Evolutionary conservation across 2,329 filamentous ascomycete genomes (phyloP).

Genomic region (Teratosphaeria pseudoeucalypti): DNA sequence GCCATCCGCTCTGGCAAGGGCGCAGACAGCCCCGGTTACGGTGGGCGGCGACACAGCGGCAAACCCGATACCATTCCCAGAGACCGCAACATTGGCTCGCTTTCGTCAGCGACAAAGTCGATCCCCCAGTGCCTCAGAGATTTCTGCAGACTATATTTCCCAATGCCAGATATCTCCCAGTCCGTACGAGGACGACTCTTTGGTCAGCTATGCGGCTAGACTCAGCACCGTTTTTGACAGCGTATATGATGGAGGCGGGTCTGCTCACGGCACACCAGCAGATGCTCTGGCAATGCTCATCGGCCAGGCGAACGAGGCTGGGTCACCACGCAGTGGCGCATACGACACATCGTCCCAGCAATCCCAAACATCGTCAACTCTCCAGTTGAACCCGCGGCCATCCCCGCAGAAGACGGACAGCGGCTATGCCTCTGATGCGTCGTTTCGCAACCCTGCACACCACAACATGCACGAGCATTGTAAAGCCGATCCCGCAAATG

Average conservation of each 20-base stretch:
- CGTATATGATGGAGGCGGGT: conserved; percentile 7
- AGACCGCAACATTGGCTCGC: conserved; percentile 5
- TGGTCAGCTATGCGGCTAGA: conserved; percentile 14
- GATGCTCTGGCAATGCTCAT: conserved; percentile 18
- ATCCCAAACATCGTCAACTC: background rate
- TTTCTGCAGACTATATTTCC: conserved; percentile 15
- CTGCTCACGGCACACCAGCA: conserved; percentile 10
- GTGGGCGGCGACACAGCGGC: background rate
- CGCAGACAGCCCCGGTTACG: background rate
- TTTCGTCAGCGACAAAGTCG: conserved; percentile 14
- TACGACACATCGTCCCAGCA: conserved; percentile 1
- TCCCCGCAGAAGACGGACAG: conserved; percentile 19
- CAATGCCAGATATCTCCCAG: conserved; percentile 15
- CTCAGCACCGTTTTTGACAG: conserved; percentile 19
- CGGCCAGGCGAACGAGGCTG: conserved; percentile 6
- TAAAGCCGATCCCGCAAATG: background rate
- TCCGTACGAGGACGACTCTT: conserved; percentile 10
- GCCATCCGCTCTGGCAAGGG: background rate
- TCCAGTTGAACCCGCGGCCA: conserved; percentile 1
- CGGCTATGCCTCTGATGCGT: conserved; percentile 25
- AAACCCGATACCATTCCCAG: background rate
- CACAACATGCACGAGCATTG: background rate
- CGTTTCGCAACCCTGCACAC: background rate
- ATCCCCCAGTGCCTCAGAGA: conserved; percentile 7
- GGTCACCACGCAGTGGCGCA: background rate